Evolutionary conservation across 192 early-diverging fungal species (phyloP), one percentile per base, ranked within the genome.

Genomic region (Coemansia sp.): DNA sequence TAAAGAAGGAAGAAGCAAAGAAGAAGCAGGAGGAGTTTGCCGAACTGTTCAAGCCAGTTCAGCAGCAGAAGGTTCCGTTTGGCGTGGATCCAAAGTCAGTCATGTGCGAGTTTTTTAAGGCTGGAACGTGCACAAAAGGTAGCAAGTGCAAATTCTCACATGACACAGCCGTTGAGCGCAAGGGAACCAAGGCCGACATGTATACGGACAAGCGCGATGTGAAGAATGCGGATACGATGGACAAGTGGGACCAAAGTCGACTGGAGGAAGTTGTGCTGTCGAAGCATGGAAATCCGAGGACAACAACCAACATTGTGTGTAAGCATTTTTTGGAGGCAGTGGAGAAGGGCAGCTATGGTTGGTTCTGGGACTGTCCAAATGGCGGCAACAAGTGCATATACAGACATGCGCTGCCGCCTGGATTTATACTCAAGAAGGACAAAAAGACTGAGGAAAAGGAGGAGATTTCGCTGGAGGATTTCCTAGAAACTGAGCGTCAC

Each of bases 291-390:
- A 96, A 94, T 73, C 83, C 84, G 25, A 89, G 90, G 65, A 91
- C 92, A 8, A 92, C 94, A 3, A 99, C 97, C 7, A 93, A 91
- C 57, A 99, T 99, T 84, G 97, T 99, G 17, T 99, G 97, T 88
- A 99, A 97, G 86, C 89, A 82, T 72, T 99, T 99, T 74, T 86
- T 99, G 84, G 95, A 98, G 67, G 95, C 95, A 11, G 95, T 99
- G 63, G 95, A 98, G 70, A 86, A 79, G 59, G 83, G 87, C 69
- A 97, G 96, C 84, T 99, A 98, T 82, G 95, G 95, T 57, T 97
- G 95, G 97, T 98, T 98, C 87, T 98, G 97, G 97, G 94, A 95
- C 61, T 98, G 97, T 75, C 97, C 97, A 33, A 96, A 95, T 69
- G 95, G 95, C 66, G 92, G 92, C 78, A 81, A 85, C 61, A 87